Evolutionary conservation across 139 green algal species (phyloP).

Genomic region (Chlorella sp.): DNA sequence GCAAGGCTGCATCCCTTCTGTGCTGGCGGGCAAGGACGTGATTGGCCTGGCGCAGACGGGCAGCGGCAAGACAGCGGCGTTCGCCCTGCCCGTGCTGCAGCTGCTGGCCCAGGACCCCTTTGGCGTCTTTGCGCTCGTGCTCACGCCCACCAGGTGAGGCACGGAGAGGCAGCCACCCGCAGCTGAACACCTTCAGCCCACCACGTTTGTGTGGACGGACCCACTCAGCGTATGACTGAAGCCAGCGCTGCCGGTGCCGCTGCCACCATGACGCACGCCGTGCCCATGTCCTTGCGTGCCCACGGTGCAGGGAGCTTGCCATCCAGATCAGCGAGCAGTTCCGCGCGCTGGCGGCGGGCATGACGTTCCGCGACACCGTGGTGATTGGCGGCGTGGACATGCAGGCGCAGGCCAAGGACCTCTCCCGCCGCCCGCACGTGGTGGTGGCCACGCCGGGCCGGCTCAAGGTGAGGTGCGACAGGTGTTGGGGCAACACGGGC

Average conservation of each 20-base stretch:
- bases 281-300: too few relatives aligned
- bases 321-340: slow-evolving; percentile 95
- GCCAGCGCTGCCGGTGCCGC: too few relatives aligned
- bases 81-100: slow-evolving; percentile 92
- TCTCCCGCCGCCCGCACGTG: slow-evolving; percentile 79
- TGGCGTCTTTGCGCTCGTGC: slow-evolving; percentile 85
- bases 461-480: slow-evolving; percentile 38
- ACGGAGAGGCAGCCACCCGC: too few relatives aligned
- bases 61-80: slow-evolving; percentile 94
- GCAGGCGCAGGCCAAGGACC: slow-evolving; percentile 63
- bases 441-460: slow-evolving; percentile 93
- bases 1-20: slow-evolving; percentile 73
- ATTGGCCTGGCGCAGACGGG: slow-evolving; percentile 91
- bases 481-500: too few relatives aligned
- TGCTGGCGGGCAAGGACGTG: slow-evolving; percentile 77
- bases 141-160: slow-evolving; percentile 90
- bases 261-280: too few relatives aligned
- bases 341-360: slow-evolving; percentile 73
- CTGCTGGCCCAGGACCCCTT: slow-evolving; percentile 80
- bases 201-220: too few relatives aligned
- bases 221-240: too few relatives aligned
- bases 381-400: slow-evolving; percentile 90
- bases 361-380: slow-evolving; percentile 64
- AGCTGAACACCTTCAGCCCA: too few relatives aligned
- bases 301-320: slow-evolving; percentile 85